A percentile compares a stretch with the other conserved stretches of the same genome.
Evolutionary conservation across 2,329 filamentous ascomycete genomes (phyloP).

Genomic region (Apiospora malaysiana): DNA sequence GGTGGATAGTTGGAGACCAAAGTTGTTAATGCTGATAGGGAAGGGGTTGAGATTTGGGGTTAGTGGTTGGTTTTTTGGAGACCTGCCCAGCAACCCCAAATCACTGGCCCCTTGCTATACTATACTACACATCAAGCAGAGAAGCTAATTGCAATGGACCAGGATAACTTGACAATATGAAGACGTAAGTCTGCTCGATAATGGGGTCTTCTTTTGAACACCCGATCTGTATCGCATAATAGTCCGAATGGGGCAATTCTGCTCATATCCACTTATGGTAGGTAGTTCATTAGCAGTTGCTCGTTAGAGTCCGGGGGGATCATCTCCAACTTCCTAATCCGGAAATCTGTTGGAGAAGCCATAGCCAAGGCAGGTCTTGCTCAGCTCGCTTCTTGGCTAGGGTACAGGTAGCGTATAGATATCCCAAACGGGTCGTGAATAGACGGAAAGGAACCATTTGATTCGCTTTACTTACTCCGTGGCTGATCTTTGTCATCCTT

Average conservation of each 20-base stretch:
- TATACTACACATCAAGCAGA: background rate
- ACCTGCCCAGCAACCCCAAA: background rate
- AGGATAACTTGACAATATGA: background rate
- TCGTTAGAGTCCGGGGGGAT: background rate
- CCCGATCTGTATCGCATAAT: background rate
- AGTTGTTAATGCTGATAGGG: background rate
- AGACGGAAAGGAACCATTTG: background rate
- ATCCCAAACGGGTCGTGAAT: background rate
- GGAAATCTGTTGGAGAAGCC: background rate
- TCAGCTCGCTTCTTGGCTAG: background rate
- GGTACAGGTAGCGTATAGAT: background rate
- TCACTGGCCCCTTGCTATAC: background rate
- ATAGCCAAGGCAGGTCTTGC: background rate
- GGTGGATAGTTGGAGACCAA: conserved; percentile 11
- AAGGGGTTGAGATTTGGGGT: conserved; percentile 10
- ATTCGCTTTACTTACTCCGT: background rate
- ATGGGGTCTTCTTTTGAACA: background rate
- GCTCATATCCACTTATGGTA: background rate
- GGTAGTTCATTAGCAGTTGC: background rate
- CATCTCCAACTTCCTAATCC: conserved; percentile 1
- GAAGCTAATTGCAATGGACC: background rate
- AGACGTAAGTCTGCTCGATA: background rate
- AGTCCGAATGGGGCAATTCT: background rate
- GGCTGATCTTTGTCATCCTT: background rate
- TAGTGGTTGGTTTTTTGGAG: background rate